These are phyloP conservation scores for Batkoa obscura DNA, from an alignment of 371 early-diverging fungal species.

Conservation along the genomic window DNA sequence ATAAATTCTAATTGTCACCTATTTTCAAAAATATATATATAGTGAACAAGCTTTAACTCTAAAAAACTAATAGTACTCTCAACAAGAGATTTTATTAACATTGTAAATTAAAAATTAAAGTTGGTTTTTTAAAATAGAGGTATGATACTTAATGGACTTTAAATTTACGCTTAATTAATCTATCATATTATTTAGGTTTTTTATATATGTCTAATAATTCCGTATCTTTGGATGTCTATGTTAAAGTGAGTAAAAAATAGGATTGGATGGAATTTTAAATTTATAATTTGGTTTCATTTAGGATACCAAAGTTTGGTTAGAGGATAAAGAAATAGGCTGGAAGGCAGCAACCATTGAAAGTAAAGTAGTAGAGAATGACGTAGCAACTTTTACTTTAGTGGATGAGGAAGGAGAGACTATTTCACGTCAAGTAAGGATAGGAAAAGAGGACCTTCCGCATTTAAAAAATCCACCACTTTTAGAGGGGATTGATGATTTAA, in stretches of 20 bases:
- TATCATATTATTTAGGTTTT: too few relatives aligned
- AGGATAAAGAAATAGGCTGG: slow-evolving; percentile 4
- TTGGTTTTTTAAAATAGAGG: too few relatives aligned
- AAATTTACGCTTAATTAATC: too few relatives aligned
- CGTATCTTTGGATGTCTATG: background rate
- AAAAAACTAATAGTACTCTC: too few relatives aligned
- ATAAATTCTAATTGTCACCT: too few relatives aligned
- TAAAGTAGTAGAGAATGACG: slow-evolving; percentile 11
- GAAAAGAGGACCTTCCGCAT: slow-evolving; percentile 53
- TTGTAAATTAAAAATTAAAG: too few relatives aligned
- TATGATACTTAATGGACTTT: too few relatives aligned
- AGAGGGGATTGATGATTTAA: slow-evolving; percentile 82
- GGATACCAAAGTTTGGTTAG: slow-evolving; percentile 2
- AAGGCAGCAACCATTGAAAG: background rate
- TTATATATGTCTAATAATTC: too few relatives aligned
- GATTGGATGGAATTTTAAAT: background rate
- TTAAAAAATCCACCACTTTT: slow-evolving; percentile 73
- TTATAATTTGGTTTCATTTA: background rate
- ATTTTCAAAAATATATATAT: too few relatives aligned
- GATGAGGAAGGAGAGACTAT: slow-evolving; percentile 35
- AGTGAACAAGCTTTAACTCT: too few relatives aligned
- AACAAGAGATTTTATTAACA: too few relatives aligned
- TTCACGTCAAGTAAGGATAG: background rate
- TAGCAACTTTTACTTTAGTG: slow-evolving; percentile 37
- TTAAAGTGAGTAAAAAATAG: background rate